These are phyloP conservation scores for Hymenoscyphus albidus DNA, from an alignment of 2,329 filamentous ascomycete species.

Conservation along the genomic window DNA sequence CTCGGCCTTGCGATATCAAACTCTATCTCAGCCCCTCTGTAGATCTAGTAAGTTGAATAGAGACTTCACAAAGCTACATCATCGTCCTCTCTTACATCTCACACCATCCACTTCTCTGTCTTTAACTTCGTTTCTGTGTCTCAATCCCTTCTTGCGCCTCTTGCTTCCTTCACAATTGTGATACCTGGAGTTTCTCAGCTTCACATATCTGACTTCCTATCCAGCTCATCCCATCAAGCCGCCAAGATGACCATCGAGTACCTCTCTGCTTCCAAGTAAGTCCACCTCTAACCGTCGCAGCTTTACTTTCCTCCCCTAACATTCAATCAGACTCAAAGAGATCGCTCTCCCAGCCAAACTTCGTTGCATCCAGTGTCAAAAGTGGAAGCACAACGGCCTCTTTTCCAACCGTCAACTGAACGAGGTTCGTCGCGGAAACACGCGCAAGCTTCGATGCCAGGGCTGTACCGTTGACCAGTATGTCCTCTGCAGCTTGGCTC, in stretches of 20 bases:
- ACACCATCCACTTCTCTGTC: not conserved
- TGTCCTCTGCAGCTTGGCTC: not conserved
- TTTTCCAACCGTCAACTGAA: not conserved
- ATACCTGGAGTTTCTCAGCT: not conserved
- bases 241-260: not conserved
- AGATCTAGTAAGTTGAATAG: not conserved
- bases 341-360: not conserved
- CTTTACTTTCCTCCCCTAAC: not conserved
- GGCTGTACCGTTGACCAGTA: not conserved
- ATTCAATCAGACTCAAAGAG: not conserved
- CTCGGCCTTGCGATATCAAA: not conserved
- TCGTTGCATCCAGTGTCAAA: not conserved
- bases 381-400: not conserved
- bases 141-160: not conserved
- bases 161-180: not conserved
- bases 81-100: not conserved
- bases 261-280: not conserved
- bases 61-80: not conserved
- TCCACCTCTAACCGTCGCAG: not conserved
- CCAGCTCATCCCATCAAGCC: not conserved
- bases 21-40: not conserved
- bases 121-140: not conserved
- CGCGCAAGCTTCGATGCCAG: not conserved
- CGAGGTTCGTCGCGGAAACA: not conserved
- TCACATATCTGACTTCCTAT: not conserved